These are phyloP conservation scores for Urtica urens DNA, from an alignment of 306 rosid species.

Conservation along the genomic window DNA sequence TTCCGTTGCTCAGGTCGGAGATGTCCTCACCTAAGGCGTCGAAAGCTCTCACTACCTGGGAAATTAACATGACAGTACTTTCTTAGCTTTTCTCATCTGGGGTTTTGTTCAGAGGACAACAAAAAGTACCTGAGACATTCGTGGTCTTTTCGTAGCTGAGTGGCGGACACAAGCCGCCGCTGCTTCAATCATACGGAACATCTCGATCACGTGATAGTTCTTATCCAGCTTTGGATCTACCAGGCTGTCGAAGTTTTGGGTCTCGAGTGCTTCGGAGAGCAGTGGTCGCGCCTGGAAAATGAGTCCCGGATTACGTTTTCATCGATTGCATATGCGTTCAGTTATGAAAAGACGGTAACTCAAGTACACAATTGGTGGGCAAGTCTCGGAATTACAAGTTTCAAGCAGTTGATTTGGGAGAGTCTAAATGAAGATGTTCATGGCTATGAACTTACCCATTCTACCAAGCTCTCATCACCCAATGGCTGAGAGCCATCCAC, in stretches of 20 bases:
- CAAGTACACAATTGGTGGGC: background rate
- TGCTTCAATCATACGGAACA: slow-evolving; percentile 87
- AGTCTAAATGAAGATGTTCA: background rate
- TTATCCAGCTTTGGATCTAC: slow-evolving; percentile 65
- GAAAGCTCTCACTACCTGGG: slow-evolving; percentile 84
- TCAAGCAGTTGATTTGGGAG: background rate
- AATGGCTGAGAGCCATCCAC: slow-evolving; percentile 91
- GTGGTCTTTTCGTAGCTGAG: slow-evolving; percentile 65
- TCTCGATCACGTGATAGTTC: slow-evolving; percentile 44
- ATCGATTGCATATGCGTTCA: background rate
- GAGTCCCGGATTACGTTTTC: slow-evolving; percentile 7
- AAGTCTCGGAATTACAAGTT: background rate
- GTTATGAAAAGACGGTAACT: background rate
- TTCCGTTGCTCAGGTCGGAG: slow-evolving; percentile 68
- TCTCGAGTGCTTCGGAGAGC: slow-evolving; percentile 53
- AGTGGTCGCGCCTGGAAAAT: slow-evolving; percentile 77
- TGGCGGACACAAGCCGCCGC: slow-evolving; percentile 94
- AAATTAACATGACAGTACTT: background rate
- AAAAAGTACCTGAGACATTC: slow-evolving; percentile 72
- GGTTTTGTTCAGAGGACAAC: background rate
- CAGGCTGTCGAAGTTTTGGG: slow-evolving; percentile 41
- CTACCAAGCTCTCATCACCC: slow-evolving; percentile 94
- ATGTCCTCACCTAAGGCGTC: slow-evolving; percentile 68
- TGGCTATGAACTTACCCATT: slow-evolving; percentile 60
- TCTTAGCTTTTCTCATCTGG: background rate